Conservation (phyloP, 495 filamentous ascomycete species). For the Staphylotrichum longicolle region DNA sequence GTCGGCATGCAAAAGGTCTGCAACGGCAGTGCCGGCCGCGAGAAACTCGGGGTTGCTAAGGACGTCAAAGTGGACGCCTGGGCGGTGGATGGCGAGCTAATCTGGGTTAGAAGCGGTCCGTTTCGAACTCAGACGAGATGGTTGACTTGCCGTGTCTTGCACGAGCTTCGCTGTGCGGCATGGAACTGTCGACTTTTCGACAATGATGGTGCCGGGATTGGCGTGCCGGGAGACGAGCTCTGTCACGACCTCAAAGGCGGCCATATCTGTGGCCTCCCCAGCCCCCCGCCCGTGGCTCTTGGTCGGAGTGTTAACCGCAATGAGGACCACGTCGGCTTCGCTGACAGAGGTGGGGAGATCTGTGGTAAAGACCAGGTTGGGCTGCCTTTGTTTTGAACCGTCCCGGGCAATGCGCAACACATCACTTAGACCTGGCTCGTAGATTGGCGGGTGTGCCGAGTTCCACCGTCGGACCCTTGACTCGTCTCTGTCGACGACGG, state of each 20-base stretch:
- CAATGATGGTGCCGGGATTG: conserved; percentile 5
- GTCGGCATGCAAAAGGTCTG: conserved; percentile 1
- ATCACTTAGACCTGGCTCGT: conserved; percentile 1
- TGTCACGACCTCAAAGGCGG: conserved; percentile 6
- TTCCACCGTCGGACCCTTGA: conserved; percentile 4
- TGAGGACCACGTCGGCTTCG: conserved; percentile 2
- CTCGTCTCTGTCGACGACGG: conserved; percentile 9
- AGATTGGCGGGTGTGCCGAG: conserved; percentile 1
- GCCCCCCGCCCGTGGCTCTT: not conserved
- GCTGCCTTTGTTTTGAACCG: not conserved
- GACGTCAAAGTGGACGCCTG: not conserved
- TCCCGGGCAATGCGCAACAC: conserved; percentile 4
- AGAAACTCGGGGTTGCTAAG: conserved; percentile 13
- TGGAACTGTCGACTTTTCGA: conserved; percentile 9
- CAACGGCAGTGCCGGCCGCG: conserved; percentile 1
- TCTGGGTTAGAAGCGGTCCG: not conserved
- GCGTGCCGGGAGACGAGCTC: not conserved
- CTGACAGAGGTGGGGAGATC: not conserved
- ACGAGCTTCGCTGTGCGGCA: conserved; percentile 9
- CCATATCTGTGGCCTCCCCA: conserved; percentile 1
- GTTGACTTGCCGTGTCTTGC: conserved; percentile 4
- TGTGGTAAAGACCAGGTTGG: conserved; percentile 5
- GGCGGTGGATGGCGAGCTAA: conserved; percentile 3
- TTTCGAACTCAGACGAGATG: not conserved
- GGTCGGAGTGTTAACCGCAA: conserved; percentile 7